Percentiles rank a stretch among this genome's conserved stretches.
phyloP scores from a whole-genome alignment of 2,329 filamentous ascomycete species.

The Coniochaeta hoffmannii region DNA sequence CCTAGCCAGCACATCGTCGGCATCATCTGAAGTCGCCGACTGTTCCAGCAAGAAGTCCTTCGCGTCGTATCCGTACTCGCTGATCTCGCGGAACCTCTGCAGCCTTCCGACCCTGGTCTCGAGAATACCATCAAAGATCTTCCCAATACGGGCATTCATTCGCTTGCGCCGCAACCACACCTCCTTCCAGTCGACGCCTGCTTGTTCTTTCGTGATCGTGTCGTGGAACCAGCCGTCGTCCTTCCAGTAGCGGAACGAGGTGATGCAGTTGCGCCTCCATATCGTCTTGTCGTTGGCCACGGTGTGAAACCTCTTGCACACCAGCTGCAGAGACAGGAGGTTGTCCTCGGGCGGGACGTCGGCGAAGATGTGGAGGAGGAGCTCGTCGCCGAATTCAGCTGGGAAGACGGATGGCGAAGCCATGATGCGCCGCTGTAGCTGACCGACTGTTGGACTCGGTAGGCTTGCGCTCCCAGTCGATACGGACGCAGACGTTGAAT shows the following conservation, averaged over 20 bases:
- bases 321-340: constrained; percentile 37
- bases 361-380: constrained; percentile 71
- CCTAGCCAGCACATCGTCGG: constrained; percentile 70
- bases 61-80: constrained; percentile 71
- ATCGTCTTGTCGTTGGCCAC: constrained; percentile 66
- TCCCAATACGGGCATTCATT: constrained; percentile 43
- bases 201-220: constrained; percentile 46
- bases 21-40: constrained; percentile 47
- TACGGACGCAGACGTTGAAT: too few relatives aligned
- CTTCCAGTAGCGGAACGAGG: constrained; percentile 70
- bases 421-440: neutral
- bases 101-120: constrained; percentile 63
- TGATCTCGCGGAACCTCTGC: constrained; percentile 62
- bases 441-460: too few relatives aligned
- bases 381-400: constrained; percentile 50
- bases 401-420: neutral
- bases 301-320: constrained; percentile 56
- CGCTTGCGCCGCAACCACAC: constrained; percentile 52
- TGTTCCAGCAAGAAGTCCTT: constrained; percentile 76
- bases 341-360: constrained; percentile 51
- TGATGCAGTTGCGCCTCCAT: constrained; percentile 70
- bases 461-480: too few relatives aligned
- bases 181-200: constrained; percentile 64
- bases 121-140: constrained; percentile 61
- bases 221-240: constrained; percentile 49